Conservation (phyloP, 139 green algal genomes). For the Penium margaritaceum region DNA sequence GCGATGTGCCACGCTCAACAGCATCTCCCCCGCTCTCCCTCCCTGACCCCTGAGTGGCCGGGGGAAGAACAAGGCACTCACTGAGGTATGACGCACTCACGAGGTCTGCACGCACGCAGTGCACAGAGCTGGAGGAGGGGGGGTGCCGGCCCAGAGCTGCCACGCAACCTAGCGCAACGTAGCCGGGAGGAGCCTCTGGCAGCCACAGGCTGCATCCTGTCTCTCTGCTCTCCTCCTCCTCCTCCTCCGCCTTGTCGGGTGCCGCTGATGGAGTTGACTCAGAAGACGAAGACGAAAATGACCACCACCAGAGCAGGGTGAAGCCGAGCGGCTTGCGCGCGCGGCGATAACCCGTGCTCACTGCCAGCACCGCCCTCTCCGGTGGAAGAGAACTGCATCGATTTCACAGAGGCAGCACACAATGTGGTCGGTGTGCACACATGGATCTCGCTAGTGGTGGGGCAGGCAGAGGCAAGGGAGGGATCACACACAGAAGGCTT, state of each 20-base stretch:
- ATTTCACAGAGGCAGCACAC: too few species aligned
- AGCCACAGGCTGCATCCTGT: slow-evolving; percentile 56
- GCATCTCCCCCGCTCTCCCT: too few species aligned
- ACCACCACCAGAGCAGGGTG: slow-evolving; percentile 46
- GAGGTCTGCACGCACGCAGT: slow-evolving; percentile 21
- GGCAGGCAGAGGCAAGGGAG: too few species aligned
- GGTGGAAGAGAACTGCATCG: too few species aligned
- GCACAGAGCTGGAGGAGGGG: background rate
- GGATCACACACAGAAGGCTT: too few species aligned
- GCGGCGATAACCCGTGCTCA: slow-evolving; percentile 73
- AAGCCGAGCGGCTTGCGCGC: slow-evolving; percentile 60
- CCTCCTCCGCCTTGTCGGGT: background rate
- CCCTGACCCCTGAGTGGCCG: too few species aligned
- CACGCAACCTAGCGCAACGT: slow-evolving; percentile 70
- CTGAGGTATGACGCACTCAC: slow-evolving; percentile 11
- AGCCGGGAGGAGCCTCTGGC: slow-evolving; percentile 64
- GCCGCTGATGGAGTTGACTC: background rate
- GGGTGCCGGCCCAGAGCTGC: slow-evolving; percentile 23
- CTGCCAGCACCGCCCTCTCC: slow-evolving; percentile 42
- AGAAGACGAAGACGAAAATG: background rate
- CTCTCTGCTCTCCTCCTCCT: background rate
- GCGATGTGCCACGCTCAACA: too few species aligned
- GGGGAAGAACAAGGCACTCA: too few species aligned
- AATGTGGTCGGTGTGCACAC: too few species aligned
- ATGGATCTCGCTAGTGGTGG: too few species aligned